Evolutionary conservation across 208 protist genomes (phyloP), one percentile per base, ranked within the genome.

Genomic region (Wallacemonas sp.): DNA sequence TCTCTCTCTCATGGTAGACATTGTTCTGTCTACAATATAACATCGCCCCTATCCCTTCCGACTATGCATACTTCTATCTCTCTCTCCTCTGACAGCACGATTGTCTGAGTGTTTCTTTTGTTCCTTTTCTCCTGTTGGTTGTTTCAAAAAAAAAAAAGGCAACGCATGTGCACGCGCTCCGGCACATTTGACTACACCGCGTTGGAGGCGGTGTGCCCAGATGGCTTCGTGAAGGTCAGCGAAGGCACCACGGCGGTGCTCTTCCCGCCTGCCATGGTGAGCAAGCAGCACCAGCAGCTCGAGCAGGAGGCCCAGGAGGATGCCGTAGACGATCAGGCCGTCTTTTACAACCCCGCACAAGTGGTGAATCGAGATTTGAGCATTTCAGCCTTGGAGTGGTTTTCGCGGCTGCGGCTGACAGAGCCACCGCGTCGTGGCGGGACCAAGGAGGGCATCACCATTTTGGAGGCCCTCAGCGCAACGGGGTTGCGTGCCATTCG

Each of bases 301-400:
- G 54, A 76, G n/a, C 38, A 75, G 1, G 44, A 33, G 0, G 41
- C 60, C 3, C 46, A 14, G 21, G 66, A 59, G 1, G 69, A 63
- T 28, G 79, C 78, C 51, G 55, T 66, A 12, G 79, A 87, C 22
- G 82, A 75, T 30, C 93, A 96, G 66, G 78, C 95, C 2, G 96
- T 98, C 21, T 99, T 99, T 70, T 99, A 99, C 86, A 99, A 99
- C 71, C 95, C 94, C 1, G 97, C 96, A 15, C 97, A 99, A 70
- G 95, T 98, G 21, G 96, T 99, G 17, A 99, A 99, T 72, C 84
- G 98, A 19, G 98, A 99, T 76, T 60, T 99, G 38, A 99, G 97
- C 59, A 93, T 98, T 26, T 85, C 97, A 39, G 91, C 83, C 34
- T 85, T 99, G 22, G 82, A 90, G 51, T 79, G 84, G 24, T 99